phyloP scores from a whole-genome alignment of 441 rosid genomes.

The Melastoma candidum region DNA sequence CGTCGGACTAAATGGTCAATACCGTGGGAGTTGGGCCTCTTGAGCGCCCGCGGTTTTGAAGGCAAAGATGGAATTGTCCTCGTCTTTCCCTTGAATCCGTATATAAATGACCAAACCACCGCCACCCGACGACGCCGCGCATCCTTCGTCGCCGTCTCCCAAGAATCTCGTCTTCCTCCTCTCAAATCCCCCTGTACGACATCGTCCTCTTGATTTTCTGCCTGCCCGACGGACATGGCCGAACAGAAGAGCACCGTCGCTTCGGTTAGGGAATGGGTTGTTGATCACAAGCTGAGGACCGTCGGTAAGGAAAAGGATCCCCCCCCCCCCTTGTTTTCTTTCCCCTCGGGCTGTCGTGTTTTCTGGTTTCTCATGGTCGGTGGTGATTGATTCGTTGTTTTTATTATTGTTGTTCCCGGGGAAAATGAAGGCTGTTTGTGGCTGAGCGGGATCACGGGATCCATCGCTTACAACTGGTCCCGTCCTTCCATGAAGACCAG shows the following conservation, averaged over 20 bases:
- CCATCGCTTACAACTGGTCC: slow-evolving; percentile 92
- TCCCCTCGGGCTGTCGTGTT: background rate
- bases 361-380: background rate
- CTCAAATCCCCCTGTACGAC: too few species aligned
- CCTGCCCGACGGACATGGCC: slow-evolving; percentile 29
- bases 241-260: slow-evolving; percentile 49
- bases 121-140: too few species aligned
- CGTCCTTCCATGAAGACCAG: slow-evolving; percentile 87
- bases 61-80: background rate
- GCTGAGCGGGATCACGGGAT: slow-evolving; percentile 82
- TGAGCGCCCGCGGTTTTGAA: slow-evolving; percentile 3
- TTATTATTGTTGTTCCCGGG: slow-evolving; percentile 1
- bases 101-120: too few species aligned
- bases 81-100: background rate
- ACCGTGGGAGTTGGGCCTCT: too few species aligned
- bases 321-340: background rate
- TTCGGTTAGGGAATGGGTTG: slow-evolving; percentile 60
- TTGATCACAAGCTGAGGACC: slow-evolving; percentile 73
- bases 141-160: too few species aligned
- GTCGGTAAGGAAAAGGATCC: slow-evolving; percentile 42
- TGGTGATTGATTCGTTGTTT: slow-evolving; percentile 2
- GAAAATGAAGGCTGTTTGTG: slow-evolving; percentile 50
- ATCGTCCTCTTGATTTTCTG: too few species aligned
- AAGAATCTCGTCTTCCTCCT: too few species aligned
- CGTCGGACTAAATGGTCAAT: too few species aligned